Base-by-base conservation (phyloP, 2,329 filamentous ascomycete species). In the Septoria petroselini region DNA sequence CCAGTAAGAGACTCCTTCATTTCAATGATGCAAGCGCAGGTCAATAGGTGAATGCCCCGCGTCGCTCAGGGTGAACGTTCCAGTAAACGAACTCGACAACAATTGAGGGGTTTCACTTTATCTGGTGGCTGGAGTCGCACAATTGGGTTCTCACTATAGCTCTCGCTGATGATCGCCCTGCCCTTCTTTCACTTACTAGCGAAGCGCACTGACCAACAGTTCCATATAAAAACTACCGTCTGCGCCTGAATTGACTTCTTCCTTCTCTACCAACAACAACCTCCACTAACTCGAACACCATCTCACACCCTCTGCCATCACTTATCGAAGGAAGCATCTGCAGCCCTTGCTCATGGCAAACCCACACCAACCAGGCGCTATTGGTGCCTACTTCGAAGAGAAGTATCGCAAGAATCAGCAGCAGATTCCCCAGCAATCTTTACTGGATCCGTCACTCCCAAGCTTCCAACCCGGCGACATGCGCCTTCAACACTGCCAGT, bases 391-490 rank as follows among this genome's bases (percentile, higher is more conserved):
- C 33, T 11, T 15, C n/a, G 3, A 35, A 18, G 33, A 35, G 15
- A 18, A 18, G 33, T 15, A 4, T 35, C 33, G 12, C 14, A 11
- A 11, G 12, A 18, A 2, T 18, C 14, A 35, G n/a, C 33, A 35
- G 33, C n/a, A 15, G 33, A 35, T 7, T 18, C 14, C 11, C 3
- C 14, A 4, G 8, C 8, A 7, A 7, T 15, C 33, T 35, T 14
- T 14, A 11, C 25, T 53, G 30, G 39, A 51, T 25, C 43, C 56
- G 7, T 40, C 48, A 3, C 31, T 31, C 3, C 48, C 45, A 7
- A 31, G 35, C 23, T 53, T 53, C 40, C 54, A 49, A n/a, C 45
- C 45, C 11, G 21, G 18, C 19, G 33, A 25, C 11, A 40, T 30
- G 21, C 31, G 27, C 3, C 8, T 53, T 4, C 50, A 53, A 29